Conservation (phyloP, 129 eudicot species). For the Sambucus nigra region DNA sequence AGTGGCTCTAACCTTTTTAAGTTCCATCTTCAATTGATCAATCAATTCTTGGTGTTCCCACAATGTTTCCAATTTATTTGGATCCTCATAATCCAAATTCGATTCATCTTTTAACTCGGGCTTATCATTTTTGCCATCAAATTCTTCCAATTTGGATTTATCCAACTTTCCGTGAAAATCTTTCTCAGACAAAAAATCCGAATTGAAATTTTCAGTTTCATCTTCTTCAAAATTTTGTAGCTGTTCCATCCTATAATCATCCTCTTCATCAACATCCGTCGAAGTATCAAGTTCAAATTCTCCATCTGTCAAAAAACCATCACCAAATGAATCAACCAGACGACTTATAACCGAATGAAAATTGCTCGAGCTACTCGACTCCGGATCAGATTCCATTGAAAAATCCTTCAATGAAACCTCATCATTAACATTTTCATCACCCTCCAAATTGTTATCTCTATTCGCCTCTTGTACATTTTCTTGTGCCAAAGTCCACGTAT, state of each 20-base stretch:
- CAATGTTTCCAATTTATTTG: conserved; percentile 55
- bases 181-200: conserved; percentile 33
- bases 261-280: conserved; percentile 14
- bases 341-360: conserved; percentile 22
- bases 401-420: conserved; percentile 11
- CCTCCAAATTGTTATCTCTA: neutral
- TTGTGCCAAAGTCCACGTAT: conserved; percentile 4
- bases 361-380: conserved; percentile 19
- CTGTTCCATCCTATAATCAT: conserved; percentile 21
- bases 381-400: conserved; percentile 22
- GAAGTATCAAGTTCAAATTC: conserved; percentile 16
- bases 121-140: conserved; percentile 16
- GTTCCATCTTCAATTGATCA: conserved; percentile 86
- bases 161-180: conserved; percentile 27
- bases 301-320: conserved; percentile 59
- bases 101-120: conserved; percentile 14
- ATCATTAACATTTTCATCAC: conserved; percentile 1
- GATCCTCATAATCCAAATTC: conserved; percentile 30
- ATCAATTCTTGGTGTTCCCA: conserved; percentile 99
- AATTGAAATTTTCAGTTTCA: neutral
- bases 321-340: conserved; percentile 36
- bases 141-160: conserved; percentile 4
- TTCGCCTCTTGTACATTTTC: conserved; percentile 9
- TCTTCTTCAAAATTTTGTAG: conserved; percentile 12
- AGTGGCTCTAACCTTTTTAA: conserved; percentile 67